Evolutionary conservation across 148 eudicot species (phyloP), one percentile per base, ranked within the genome.

Genomic region (Rheum nobile): DNA sequence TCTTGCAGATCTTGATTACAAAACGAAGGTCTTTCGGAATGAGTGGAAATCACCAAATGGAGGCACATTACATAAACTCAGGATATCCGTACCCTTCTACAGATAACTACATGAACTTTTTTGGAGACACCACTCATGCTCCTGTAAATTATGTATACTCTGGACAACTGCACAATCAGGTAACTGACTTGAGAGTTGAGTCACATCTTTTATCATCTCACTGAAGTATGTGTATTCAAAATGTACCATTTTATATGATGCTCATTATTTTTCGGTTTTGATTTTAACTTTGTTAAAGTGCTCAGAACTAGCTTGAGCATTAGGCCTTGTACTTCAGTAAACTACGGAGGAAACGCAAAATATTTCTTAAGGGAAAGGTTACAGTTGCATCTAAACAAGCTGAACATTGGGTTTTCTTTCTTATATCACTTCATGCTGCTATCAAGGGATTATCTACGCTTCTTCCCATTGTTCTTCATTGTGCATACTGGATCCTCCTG

Each of bases 21-120:
- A 34, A 31, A 17, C 41, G 32, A 16, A 65, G 21, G 21, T 65
- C 38, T 65, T 34, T 16, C 37, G 22, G 41, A 65, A 84, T 82
- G 92, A 78, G 83, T 76, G 84, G 74, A 35, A 82, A 81, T 82
- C 74, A 72, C 54, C 83, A 82, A 73, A 67, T 83, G 86, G 90
- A 85, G 75, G 65, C 78, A 77, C 88, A 85, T 76, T 85, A 85
- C 77, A 73, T 74, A 71, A 80, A 83, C 73, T 34, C 82, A 43
- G 91, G 89, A 48, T 84, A 79, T 70, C 81, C 85, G 19, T 85
- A 88, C 82, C 71, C 83, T 34, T 61, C 34, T 29, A 63, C 84
- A 55, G 87, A 82, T 31, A 80, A 79, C 73, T 89, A 77, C 70
- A 69, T 81, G 87, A 86, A 77, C 35, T 79, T 79, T 59, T 87